These are phyloP conservation scores for Falciphora oryzae DNA, from an alignment of 2,329 filamentous ascomycete genomes.

Conservation along the genomic window DNA sequence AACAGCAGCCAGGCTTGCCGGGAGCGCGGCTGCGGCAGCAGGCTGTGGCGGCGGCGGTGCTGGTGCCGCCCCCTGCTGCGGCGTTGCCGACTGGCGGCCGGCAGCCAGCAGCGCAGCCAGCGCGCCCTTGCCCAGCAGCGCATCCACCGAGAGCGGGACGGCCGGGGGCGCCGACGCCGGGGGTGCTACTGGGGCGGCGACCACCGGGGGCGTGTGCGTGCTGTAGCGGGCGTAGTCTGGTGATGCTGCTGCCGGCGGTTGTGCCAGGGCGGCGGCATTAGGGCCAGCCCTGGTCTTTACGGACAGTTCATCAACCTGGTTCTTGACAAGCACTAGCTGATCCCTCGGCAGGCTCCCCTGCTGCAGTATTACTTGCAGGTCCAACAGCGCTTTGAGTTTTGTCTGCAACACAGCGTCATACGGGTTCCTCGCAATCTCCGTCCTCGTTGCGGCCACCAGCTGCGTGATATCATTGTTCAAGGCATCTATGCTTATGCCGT, in stretches of 20 bases:
- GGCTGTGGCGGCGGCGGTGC: conserved; percentile 41
- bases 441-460: conserved; percentile 67
- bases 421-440: conserved; percentile 69
- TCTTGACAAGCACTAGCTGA: conserved; percentile 77
- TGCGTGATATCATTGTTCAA: conserved; percentile 79
- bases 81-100: conserved; percentile 42
- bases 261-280: conserved; percentile 10
- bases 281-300: conserved; percentile 44
- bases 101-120: conserved; percentile 52
- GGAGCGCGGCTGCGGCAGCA: conserved; percentile 24
- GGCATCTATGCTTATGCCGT: conserved; percentile 60
- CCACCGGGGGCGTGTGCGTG: conserved; percentile 11
- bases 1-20: conserved; percentile 18
- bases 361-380: conserved; percentile 75
- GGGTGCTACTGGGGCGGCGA: conserved; percentile 29
- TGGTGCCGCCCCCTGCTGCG: conserved; percentile 25
- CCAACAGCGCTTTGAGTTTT: conserved; percentile 77
- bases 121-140: conserved; percentile 53
- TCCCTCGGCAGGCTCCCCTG: conserved; percentile 72
- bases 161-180: conserved; percentile 23
- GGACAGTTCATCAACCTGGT: conserved; percentile 75
- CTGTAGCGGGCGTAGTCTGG: conserved; percentile 11
- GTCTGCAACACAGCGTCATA: conserved; percentile 70
- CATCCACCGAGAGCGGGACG: conserved; percentile 45
- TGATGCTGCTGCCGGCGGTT: conserved; percentile 20